Percentiles rank a stretch among this genome's conserved stretches.
Conservation (phyloP, 2,329 filamentous ascomycete genomes). For the Cladophialophora bantiana region DNA sequence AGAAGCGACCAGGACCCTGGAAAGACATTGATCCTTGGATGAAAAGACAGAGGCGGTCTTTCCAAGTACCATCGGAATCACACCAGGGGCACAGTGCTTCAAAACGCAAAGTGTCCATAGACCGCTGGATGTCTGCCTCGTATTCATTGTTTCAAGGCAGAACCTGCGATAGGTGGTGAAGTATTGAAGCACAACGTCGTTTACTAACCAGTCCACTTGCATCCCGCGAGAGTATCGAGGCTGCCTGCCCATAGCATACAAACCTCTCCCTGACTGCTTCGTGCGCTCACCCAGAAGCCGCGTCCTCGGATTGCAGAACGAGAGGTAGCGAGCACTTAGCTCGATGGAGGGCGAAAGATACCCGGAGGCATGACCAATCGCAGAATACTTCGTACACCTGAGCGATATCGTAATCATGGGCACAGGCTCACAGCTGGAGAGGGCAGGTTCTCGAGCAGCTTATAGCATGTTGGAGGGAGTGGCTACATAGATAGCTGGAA, state of each 20-base stretch:
- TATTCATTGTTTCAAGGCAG: background rate
- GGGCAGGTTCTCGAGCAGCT: background rate
- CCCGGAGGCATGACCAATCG: background rate
- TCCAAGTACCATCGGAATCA: background rate
- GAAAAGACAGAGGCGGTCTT: background rate
- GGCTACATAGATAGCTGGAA: background rate
- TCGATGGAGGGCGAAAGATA: background rate
- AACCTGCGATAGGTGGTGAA: background rate
- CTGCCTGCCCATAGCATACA: background rate
- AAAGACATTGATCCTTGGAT: background rate
- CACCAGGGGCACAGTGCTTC: background rate
- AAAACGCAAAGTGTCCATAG: background rate
- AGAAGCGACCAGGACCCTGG: background rate
- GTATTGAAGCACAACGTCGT: background rate
- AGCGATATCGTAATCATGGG: conserved; percentile 1
- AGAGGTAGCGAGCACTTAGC: background rate
- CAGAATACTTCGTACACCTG: background rate
- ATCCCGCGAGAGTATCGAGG: background rate
- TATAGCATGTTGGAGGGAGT: background rate
- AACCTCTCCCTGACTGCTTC: background rate
- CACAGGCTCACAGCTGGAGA: background rate
- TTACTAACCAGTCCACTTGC: background rate
- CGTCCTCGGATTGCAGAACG: background rate
- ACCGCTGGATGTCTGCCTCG: background rate
- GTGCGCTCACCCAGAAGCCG: background rate